Evolutionary conservation across 179 eudicot genomes (phyloP), one percentile per base, ranked within the genome.

Genomic region (Beta lomatogona): DNA sequence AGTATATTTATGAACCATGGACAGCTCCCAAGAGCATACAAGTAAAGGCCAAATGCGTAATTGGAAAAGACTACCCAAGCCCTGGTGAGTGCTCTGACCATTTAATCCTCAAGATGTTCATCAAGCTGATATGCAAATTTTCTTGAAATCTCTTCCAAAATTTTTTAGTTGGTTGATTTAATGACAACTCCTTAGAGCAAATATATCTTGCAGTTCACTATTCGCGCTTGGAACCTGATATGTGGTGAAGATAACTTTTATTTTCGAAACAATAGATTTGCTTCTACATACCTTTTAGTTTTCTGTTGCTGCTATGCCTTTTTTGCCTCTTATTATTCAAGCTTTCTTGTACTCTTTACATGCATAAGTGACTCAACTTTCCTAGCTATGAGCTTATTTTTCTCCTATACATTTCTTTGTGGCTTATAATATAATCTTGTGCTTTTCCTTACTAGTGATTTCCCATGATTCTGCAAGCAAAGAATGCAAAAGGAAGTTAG

Each of bases 401-500:
- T 36, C 21, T 50, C 9, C 44, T 50, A 4, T 9, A 73, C 8
- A 1, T 45, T 70, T 4, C 19, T 70, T 41, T 44, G 0, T 85
- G 31, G 21, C 54, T 73, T 53, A 59, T 76, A 59, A 68, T 58
- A 25, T 25, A 25, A 25, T 25, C 28, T 16, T n/a, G 48, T 71
- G 6, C 0, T 36, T 70, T 82, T 79, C 48, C 4, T 44, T 53
- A 82, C 8, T 86, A 95, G 98, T 95, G 87, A 85, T 93, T 65
- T 74, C 77, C 66, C 98, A 95, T 84, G 94, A 91, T 46, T 25
- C 81, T 76, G 98, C 97, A 64, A 95, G 93, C 89, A 93, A 93
- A 88, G 94, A 90, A 76, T 93, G 97, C 91, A 91, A 84, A 86
- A 87, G 84, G 76, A 92, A 81, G 82, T 60, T 95, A n/a, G 77